Evolutionary conservation across 2,329 filamentous ascomycete species (phyloP).

Genomic region (Stagonosporopsis chrysanthemi): DNA sequence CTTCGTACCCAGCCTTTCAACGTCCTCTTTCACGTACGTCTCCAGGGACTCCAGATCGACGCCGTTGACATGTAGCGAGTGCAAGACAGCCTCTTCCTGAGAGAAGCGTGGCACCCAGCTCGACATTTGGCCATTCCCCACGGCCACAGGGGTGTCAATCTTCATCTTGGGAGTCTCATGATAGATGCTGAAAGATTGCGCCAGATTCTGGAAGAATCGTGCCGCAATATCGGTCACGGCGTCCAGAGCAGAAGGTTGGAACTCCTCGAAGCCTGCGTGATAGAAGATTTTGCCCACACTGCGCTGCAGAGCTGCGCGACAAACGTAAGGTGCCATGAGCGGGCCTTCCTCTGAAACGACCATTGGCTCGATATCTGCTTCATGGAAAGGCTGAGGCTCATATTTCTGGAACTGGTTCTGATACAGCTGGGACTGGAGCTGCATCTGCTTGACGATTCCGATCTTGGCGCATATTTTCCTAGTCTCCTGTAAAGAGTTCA

Average conservation of each 20-base stretch:
- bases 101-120: constrained; percentile 74
- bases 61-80: constrained; percentile 84
- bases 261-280: constrained; percentile 94
- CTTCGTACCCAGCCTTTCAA: constrained; percentile 84
- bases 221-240: constrained; percentile 86
- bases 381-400: constrained; percentile 85
- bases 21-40: constrained; percentile 87
- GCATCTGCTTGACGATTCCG: constrained; percentile 98
- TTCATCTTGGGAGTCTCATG: constrained; percentile 81
- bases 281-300: constrained; percentile 96
- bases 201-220: constrained; percentile 88
- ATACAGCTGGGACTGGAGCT: constrained; percentile 96
- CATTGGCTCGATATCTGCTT: constrained; percentile 86
- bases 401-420: constrained; percentile 98
- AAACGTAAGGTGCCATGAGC: constrained; percentile 83
- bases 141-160: constrained; percentile 49
- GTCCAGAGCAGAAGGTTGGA: constrained; percentile 92
- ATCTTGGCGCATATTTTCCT: constrained; percentile 96
- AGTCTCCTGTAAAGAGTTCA: constrained; percentile 95
- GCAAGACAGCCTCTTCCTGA: constrained; percentile 84
- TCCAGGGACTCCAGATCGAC: constrained; percentile 83
- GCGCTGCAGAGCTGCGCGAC: constrained; percentile 83
- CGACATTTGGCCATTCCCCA: constrained; percentile 41
- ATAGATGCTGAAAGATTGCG: constrained; percentile 80
- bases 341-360: constrained; percentile 89